Evolutionary conservation across 1,284 basidiomycete genomes (phyloP).

Genomic region (Marasmius tenuissimus): DNA sequence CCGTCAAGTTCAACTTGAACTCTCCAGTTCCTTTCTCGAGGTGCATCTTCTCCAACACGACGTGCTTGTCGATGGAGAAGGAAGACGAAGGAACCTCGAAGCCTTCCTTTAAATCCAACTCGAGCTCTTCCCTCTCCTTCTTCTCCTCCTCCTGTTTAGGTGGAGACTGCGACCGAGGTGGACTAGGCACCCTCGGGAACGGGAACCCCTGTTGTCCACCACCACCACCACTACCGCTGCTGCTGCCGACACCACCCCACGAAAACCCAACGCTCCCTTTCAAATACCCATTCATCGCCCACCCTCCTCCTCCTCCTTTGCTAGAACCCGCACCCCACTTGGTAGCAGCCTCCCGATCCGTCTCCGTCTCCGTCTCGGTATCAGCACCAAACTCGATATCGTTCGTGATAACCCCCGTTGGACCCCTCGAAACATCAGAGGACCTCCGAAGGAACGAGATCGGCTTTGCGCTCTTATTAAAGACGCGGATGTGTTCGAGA

Average conservation of each 20-base stretch:
- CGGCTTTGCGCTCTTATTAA: slow-evolving; percentile 81
- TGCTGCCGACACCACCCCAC: not conserved
- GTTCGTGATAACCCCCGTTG: not conserved
- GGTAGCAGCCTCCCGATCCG: slow-evolving; percentile 35
- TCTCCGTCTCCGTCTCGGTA: slow-evolving; percentile 78
- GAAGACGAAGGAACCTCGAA: slow-evolving; percentile 13
- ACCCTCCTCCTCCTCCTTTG: not conserved
- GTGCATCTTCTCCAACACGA: not conserved
- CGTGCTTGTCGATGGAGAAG: slow-evolving; percentile 23
- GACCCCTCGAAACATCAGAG: not conserved
- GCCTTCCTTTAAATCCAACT: not conserved
- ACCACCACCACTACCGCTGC: not conserved
- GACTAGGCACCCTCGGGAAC: slow-evolving; percentile 2
- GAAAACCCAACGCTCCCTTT: not conserved
- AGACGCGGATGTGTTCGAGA: slow-evolving; percentile 83
- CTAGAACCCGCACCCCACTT: too few relatives aligned
- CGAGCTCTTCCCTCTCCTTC: not conserved
- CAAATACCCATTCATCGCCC: not conserved
- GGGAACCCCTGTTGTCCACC: not conserved
- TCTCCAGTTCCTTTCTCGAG: slow-evolving; percentile 2
- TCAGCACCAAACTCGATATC: slow-evolving; percentile 50
- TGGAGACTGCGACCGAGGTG: not conserved
- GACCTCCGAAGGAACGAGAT: slow-evolving; percentile 31
- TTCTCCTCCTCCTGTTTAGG: not conserved
- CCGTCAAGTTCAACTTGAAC: slow-evolving; percentile 46